Conservation (phyloP, 345 rosid species). For the Eucalyptus lansdowneana region DNA sequence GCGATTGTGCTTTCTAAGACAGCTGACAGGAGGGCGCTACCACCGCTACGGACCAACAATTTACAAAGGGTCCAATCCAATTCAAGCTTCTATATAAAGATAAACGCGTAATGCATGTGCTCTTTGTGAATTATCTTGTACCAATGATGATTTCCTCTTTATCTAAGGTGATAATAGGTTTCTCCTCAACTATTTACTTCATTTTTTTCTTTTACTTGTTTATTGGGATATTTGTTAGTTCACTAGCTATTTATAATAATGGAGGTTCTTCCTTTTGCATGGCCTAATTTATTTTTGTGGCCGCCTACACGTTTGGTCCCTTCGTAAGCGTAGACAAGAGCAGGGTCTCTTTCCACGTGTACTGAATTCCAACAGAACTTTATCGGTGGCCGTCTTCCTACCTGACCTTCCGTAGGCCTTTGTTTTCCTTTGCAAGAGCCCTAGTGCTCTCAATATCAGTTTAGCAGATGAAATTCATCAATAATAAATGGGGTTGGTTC, state of each 20-base stretch:
- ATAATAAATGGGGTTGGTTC: not conserved
- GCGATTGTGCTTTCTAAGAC: not conserved
- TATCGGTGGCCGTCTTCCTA: not conserved
- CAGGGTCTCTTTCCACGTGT: not conserved
- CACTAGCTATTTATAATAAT: not conserved
- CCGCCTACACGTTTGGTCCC: not conserved
- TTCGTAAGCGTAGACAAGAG: not conserved
- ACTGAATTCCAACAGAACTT: not conserved
- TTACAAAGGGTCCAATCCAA: not conserved
- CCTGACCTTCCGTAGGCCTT: not conserved
- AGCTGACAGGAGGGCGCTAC: not conserved
- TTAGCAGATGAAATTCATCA: not conserved
- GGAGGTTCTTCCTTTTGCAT: not conserved
- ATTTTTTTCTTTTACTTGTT: not conserved
- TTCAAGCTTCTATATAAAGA: not conserved
- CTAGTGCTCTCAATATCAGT: not conserved
- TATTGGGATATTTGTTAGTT: not conserved
- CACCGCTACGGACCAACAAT: not conserved
- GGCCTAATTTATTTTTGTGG: not conserved
- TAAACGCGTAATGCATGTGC: not conserved
- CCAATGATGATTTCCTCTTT: not conserved
- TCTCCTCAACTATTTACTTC: not conserved
- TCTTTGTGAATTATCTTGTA: not conserved
- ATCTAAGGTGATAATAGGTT: not conserved
- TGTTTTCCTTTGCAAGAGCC: not conserved